A percentile compares a stretch with the other conserved stretches of the same genome.
Conservation (phyloP, 2,329 filamentous ascomycete genomes). For the Cadophora sp. region DNA sequence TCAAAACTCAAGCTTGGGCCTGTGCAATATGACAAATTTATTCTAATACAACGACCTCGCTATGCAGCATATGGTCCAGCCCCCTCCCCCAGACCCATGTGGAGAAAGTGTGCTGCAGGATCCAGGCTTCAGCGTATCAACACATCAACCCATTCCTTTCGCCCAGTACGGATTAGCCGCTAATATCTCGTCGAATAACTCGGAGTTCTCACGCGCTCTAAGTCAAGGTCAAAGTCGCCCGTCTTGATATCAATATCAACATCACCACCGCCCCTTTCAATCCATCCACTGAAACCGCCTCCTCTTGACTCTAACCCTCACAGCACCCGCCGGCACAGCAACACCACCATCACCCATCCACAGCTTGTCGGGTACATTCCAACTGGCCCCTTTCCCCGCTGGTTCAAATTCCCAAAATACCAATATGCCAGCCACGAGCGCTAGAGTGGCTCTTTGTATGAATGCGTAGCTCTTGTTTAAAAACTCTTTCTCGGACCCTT, state of each 20-base stretch:
- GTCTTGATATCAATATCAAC: not conserved
- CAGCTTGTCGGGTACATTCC: conserved; percentile 58
- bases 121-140: no score
- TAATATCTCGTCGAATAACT: no score
- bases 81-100: not conserved
- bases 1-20: not conserved
- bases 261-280: not conserved
- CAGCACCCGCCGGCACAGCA: conserved; percentile 57
- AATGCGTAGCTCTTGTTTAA: conserved; percentile 10
- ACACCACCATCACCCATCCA: conserved; percentile 56
- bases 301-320: conserved; percentile 60
- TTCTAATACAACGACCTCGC: no score
- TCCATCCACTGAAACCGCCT: conserved; percentile 41
- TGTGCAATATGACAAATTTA: not conserved
- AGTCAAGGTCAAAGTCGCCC: no score
- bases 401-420: conserved; percentile 17
- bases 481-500: not conserved
- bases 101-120: no score
- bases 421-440: conserved; percentile 16
- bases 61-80: not conserved
- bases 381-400: conserved; percentile 41
- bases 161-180: no score
- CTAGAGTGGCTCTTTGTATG: conserved; percentile 3
- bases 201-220: no score
- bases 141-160: no score